These are phyloP conservation scores for Apiospora aurea DNA, from an alignment of 2,329 filamentous ascomycete species.

Conservation along the genomic window DNA sequence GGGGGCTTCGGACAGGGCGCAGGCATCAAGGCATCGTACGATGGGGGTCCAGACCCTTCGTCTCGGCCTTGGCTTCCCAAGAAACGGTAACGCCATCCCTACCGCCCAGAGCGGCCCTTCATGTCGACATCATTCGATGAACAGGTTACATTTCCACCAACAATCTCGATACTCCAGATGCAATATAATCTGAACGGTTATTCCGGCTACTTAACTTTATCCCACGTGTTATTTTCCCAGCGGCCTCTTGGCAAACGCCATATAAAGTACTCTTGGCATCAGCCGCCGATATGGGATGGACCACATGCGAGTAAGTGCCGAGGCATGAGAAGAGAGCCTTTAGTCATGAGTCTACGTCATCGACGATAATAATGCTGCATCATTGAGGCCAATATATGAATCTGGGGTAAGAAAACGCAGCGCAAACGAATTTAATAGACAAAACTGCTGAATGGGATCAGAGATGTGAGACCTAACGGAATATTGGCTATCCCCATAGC, in stretches of 20 bases:
- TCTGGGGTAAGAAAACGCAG: background rate
- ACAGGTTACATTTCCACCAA: background rate
- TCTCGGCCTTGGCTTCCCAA: background rate
- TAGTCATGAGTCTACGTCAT: background rate
- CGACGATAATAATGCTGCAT: background rate
- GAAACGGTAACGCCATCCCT: background rate
- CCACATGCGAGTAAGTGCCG: background rate
- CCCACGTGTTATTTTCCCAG: background rate
- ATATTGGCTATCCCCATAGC: background rate
- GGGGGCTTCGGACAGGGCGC: background rate
- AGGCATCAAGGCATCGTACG: background rate
- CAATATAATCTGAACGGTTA: background rate
- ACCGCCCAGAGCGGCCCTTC: background rate
- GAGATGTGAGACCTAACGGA: background rate
- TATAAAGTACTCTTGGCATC: background rate
- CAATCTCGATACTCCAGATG: background rate
- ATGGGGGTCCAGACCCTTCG: background rate
- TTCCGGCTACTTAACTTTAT: background rate
- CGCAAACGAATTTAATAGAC: background rate
- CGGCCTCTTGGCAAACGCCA: background rate
- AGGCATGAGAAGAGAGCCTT: background rate
- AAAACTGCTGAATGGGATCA: too few relatives aligned
- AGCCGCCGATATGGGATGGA: background rate
- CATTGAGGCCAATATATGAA: background rate
- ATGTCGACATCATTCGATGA: background rate